Conservation (phyloP, 495 filamentous ascomycete species). For the Corynascus novoguineensis region DNA sequence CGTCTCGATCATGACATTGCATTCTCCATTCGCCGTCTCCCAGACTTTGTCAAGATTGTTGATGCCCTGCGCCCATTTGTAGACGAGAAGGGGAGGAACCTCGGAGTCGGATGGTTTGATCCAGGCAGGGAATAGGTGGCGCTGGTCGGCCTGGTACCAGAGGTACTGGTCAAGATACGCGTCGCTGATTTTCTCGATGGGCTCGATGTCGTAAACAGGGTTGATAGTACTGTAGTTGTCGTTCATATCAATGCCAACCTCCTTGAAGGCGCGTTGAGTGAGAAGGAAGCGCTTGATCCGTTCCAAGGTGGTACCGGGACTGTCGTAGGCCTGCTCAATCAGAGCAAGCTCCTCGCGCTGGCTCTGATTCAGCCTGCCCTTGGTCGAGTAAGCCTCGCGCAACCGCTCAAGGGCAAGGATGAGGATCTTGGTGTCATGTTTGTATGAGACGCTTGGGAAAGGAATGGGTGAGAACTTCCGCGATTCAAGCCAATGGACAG, state of each 20-base stretch:
- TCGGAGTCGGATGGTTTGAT: conserved; percentile 99
- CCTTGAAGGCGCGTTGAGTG: conserved; percentile 97
- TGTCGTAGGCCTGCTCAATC: conserved; percentile 98
- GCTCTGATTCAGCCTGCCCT: conserved; percentile 93
- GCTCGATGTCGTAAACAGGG: conserved; percentile 97
- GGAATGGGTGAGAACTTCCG: conserved; percentile 98
- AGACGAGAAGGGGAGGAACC: conserved; percentile 91
- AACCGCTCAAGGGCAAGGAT: conserved; percentile 93
- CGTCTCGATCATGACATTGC: conserved; percentile 98
- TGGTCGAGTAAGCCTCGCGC: conserved; percentile 95
- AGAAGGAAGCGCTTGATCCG: conserved; percentile 97
- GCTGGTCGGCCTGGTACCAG: conserved; percentile 98
- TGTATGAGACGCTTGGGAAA: conserved; percentile 98
- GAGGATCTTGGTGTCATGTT: conserved; percentile 98
- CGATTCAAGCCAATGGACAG: conserved; percentile 98
- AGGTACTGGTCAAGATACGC: conserved; percentile 98
- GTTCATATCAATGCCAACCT: conserved; percentile 99
- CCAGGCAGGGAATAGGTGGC: conserved; percentile 96
- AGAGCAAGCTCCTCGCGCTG: conserved; percentile 95
- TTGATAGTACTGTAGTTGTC: conserved; percentile 99
- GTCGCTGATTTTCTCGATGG: conserved; percentile 99
- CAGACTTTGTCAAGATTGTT: conserved; percentile 98
- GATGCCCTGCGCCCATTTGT: conserved; percentile 99
- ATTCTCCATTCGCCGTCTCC: conserved; percentile 92
- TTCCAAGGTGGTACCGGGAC: conserved; percentile 90